Conservation (phyloP, 768 basidiomycete species). For the Artomyces pyxidatus region DNA sequence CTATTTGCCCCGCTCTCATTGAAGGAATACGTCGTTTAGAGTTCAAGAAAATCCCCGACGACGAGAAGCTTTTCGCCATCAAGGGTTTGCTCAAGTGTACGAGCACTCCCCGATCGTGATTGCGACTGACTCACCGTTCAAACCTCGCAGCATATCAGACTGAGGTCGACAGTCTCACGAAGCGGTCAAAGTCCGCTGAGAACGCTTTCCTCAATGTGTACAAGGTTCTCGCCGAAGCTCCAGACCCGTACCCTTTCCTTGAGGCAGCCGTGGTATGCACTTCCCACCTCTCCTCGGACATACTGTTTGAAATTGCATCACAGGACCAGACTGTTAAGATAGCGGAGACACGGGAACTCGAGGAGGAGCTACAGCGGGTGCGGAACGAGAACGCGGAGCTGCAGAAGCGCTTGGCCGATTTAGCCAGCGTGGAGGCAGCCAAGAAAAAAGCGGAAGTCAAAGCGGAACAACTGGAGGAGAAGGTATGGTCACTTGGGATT, state of each 20-base stretch:
- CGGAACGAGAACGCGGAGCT: conserved; percentile 81
- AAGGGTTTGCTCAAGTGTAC: conserved; percentile 85
- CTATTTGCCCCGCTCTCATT: background rate
- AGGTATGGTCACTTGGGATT: conserved; percentile 38
- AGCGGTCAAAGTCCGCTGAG: conserved; percentile 86
- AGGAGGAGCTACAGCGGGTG: conserved; percentile 62
- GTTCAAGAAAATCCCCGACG: conserved; percentile 91
- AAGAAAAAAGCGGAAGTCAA: conserved; percentile 71
- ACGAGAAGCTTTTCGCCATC: conserved; percentile 80
- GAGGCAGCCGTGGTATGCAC: conserved; percentile 80
- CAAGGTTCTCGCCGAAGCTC: conserved; percentile 93
- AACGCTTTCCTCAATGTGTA: conserved; percentile 96
- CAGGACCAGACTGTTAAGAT: conserved; percentile 93
- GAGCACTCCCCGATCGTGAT: conserved; percentile 10
- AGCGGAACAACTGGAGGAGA: conserved; percentile 75
- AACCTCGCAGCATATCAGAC: conserved; percentile 73
- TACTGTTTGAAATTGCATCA: background rate
- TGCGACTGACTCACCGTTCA: background rate
- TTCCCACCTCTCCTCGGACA: background rate
- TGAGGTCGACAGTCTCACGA: conserved; percentile 93
- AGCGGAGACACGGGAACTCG: conserved; percentile 71
- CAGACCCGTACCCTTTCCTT: conserved; percentile 93
- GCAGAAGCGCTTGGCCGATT: conserved; percentile 59
- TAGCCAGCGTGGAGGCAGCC: conserved; percentile 51
- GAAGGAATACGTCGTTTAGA: conserved; percentile 39